Base-by-base conservation (phyloP, 1,284 basidiomycete species). In the Leucoagaricus sp. region DNA sequence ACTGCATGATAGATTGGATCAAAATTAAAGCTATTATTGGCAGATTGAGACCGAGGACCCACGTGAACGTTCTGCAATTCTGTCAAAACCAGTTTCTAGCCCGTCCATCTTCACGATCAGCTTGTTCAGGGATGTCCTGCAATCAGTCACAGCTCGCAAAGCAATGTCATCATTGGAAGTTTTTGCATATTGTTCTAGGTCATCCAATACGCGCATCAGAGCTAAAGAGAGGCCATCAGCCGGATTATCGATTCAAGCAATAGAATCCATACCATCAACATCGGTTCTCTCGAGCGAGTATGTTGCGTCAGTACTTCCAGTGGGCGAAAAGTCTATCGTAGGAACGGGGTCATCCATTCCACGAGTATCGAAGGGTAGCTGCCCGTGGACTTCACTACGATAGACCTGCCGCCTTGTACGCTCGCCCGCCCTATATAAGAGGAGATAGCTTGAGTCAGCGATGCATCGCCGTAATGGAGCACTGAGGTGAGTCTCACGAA, bases 281-380 rank as follows among this genome's bases (percentile, higher is more conserved):
- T 95, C 92, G 21, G 76, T 75, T 48, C 90, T 75, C 60, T 87
- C 86, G 2, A 95, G 71, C 0, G 82, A 78, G 66, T 91, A 92
- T 1, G 76, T 63, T 2, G 75, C 70, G 42, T 84, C 83, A 17
- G 70, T 72, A 52, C 72, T 77, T 23, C 86, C 86, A 0, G 77
- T 77, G 0, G 91, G 85, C 0, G 85, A 84, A 63, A 94, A 87
- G 62, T 94, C 91, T 60, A 94, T 83, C 3, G 76, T 78, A 0
- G 91, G 91, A 1, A 91, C 86, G 1, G 84, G 74, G 60, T 89
- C 88, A 41, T 91, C 89, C 83, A 93, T 82, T 12, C 86, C 87
- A 53, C 78, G 76, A 5, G 86, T 80, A 33, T 89, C 85, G 64
- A 93, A 95, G 0, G 93, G 93, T 3, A 95, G 75, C 63, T 91